Conservation (phyloP, 352 stramenopile genomes). For the Phytophthora kernoviae region DNA sequence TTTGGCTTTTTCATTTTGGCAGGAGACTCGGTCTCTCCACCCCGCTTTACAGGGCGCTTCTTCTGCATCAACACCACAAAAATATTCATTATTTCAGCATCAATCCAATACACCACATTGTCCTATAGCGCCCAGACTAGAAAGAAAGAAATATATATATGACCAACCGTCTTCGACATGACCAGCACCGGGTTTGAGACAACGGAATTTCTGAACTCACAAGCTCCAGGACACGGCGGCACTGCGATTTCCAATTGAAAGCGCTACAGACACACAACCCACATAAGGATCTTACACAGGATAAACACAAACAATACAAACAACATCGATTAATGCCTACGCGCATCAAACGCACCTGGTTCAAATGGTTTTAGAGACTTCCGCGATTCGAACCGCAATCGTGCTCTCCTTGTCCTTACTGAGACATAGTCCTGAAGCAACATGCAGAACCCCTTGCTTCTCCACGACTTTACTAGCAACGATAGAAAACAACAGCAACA, state of each 20-base stretch:
- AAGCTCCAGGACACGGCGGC: constrained; percentile 37
- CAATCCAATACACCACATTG: not conserved
- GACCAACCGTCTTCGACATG: constrained; percentile 65
- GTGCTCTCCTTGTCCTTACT: constrained; percentile 56
- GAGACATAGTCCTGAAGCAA: constrained; percentile 65
- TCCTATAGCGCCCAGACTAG: no score
- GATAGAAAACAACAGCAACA: constrained; percentile 1
- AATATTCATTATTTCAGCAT: not conserved
- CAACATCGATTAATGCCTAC: not conserved
- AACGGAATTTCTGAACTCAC: constrained; percentile 24
- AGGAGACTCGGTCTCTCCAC: constrained; percentile 35
- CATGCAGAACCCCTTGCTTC: constrained; percentile 75
- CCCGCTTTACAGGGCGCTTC: constrained; percentile 62
- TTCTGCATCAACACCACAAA: constrained; percentile 42
- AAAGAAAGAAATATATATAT: no score
- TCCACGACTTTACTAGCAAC: constrained; percentile 63
- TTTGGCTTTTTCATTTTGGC: constrained; percentile 57
- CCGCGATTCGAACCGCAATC: constrained; percentile 70
- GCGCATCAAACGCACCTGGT: constrained; percentile 49
- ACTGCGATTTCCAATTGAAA: constrained; percentile 68
- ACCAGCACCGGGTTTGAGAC: constrained; percentile 63
- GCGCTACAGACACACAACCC: constrained; percentile 31
- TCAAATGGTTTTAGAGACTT: constrained; percentile 88
- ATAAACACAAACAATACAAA: not conserved
- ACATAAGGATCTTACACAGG: not conserved